Percentiles rank a stretch among this genome's conserved stretches.
Evolutionary conservation across 2,329 filamentous ascomycete genomes (phyloP).

Genomic region (Fusarium sp.): DNA sequence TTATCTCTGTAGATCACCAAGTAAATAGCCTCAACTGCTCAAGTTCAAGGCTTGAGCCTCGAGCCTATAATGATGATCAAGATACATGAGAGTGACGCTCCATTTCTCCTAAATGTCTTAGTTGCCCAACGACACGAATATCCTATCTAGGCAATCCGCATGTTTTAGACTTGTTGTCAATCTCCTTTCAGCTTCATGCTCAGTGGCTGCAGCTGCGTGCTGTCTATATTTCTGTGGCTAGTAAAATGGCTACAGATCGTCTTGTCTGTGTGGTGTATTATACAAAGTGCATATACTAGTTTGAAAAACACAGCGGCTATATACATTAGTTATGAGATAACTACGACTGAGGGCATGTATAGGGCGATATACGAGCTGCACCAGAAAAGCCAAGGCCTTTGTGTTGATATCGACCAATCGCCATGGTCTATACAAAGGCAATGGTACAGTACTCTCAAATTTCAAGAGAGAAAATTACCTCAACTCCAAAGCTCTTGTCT

Average conservation of each 20-base stretch:
- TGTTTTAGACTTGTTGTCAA: background rate
- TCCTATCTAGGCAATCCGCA: constrained; percentile 7
- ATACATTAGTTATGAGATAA: background rate
- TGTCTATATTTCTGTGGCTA: background rate
- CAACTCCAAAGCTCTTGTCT: constrained; percentile 5
- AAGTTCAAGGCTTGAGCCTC: constrained; percentile 14
- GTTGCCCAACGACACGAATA: constrained; percentile 4
- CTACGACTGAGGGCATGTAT: too few relatives aligned
- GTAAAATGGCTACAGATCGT: background rate
- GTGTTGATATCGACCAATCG: background rate
- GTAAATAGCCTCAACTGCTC: constrained; percentile 1
- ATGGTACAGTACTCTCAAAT: constrained; percentile 1
- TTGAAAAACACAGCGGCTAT: constrained; percentile 20
- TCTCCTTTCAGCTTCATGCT: constrained; percentile 4
- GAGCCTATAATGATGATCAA: constrained; percentile 9
- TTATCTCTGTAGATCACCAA: too few relatives aligned
- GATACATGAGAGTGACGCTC: constrained; percentile 26
- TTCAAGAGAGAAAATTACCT: constrained; percentile 17
- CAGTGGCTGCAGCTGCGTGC: constrained; percentile 11
- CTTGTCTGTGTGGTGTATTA: background rate
- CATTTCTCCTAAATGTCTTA: constrained; percentile 7
- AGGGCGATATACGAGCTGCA: constrained; percentile 28
- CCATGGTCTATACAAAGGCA: too few relatives aligned
- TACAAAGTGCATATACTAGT: constrained; percentile 14
- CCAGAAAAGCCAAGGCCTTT: constrained; percentile 10